Evolutionary conservation across 805 yeast species (phyloP).

Genomic region (Blastobotrys americana): DNA sequence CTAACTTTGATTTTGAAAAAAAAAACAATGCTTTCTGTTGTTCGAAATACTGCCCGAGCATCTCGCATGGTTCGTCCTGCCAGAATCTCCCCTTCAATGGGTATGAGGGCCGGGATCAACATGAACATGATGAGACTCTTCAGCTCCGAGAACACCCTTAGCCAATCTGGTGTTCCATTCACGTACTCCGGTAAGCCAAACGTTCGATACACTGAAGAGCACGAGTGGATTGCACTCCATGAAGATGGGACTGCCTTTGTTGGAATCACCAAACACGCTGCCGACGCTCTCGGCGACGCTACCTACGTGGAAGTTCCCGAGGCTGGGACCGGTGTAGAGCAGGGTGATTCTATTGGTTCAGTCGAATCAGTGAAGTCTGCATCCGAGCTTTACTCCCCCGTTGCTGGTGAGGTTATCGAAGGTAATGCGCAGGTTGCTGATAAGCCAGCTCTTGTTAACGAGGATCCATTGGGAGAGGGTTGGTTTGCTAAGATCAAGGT

Average conservation of each 20-base stretch:
- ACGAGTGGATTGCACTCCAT: slow-evolving; percentile 90
- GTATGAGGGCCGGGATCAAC: neutral
- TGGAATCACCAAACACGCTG: slow-evolving; percentile 91
- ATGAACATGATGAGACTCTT: slow-evolving; percentile 18
- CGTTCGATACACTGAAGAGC: slow-evolving; percentile 66
- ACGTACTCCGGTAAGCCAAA: slow-evolving; percentile 25
- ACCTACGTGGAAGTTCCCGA: slow-evolving; percentile 89
- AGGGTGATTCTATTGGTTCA: slow-evolving; percentile 83
- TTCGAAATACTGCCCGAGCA: neutral
- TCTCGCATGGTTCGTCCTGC: neutral
- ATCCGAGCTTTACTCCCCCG: slow-evolving; percentile 85
- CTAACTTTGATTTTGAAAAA: neutral
- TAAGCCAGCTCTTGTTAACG: slow-evolving; percentile 71
- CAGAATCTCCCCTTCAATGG: neutral
- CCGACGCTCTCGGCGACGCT: slow-evolving; percentile 95
- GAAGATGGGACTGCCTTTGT: slow-evolving; percentile 68
- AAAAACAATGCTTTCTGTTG: slow-evolving; percentile 5
- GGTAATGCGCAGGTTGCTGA: slow-evolving; percentile 60
- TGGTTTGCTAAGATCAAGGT: slow-evolving; percentile 82
- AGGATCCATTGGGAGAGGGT: slow-evolving; percentile 89
- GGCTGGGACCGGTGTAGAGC: slow-evolving; percentile 49
- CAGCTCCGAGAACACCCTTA: slow-evolving; percentile 25
- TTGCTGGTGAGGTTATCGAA: slow-evolving; percentile 66
- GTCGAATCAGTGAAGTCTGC: slow-evolving; percentile 95
- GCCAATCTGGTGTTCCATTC: slow-evolving; percentile 24